Percentiles rank a stretch among this genome's conserved stretches.
phyloP scores from a whole-genome alignment of 768 basidiomycete species.

The Phallus indusiatus region DNA sequence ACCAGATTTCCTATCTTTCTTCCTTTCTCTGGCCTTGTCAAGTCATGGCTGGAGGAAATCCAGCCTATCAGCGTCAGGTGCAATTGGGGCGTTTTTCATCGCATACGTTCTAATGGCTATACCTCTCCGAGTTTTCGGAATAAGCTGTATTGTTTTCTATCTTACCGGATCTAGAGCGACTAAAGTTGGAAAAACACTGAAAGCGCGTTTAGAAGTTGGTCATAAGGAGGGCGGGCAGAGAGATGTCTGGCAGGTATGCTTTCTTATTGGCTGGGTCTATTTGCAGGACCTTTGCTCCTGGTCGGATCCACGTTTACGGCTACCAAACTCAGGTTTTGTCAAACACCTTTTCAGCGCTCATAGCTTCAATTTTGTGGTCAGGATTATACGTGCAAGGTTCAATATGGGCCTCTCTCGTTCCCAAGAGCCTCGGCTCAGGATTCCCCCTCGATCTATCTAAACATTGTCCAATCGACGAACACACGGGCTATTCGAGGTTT shows the following conservation, averaged over 20 bases:
- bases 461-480: slow-evolving; percentile 57
- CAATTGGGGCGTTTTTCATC: slow-evolving; percentile 63
- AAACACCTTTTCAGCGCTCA: slow-evolving; percentile 61
- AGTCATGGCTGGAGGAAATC: slow-evolving; percentile 62
- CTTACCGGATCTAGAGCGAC: slow-evolving; percentile 75
- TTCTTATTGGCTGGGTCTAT: no score
- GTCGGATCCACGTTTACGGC: no score
- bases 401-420: slow-evolving; percentile 15
- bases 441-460: slow-evolving; percentile 27
- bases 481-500: slow-evolving; percentile 34
- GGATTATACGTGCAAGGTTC: slow-evolving; percentile 40
- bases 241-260: slow-evolving; percentile 59
- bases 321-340: slow-evolving; percentile 50
- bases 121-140: slow-evolving; percentile 55
- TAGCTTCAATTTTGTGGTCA: slow-evolving; percentile 58
- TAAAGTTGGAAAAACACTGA: slow-evolving; percentile 72
- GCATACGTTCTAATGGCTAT: slow-evolving; percentile 67
- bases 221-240: slow-evolving; percentile 69
- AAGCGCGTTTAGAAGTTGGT: slow-evolving; percentile 70
- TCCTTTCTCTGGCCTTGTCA: slow-evolving; percentile 45
- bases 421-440: slow-evolving; percentile 8
- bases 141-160: slow-evolving; percentile 68
- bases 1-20: slow-evolving; percentile 25
- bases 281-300: no score
- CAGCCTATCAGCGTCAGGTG: slow-evolving; percentile 71